Evolutionary conservation across 257 asterid genomes (phyloP).

Genomic region (Przewalskia tangutica): DNA sequence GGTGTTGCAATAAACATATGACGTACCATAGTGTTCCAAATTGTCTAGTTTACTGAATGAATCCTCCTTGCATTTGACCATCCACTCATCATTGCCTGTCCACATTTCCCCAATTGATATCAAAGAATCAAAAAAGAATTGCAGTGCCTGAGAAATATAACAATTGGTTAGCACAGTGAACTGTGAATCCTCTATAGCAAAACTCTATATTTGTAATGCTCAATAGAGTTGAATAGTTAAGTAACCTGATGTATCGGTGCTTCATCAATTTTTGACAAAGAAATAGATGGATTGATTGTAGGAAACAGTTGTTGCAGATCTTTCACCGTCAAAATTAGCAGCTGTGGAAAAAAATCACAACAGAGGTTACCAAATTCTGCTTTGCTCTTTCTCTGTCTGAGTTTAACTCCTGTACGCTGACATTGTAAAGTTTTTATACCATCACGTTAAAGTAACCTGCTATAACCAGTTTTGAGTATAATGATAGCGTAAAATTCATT

Average conservation of each 20-base stretch:
- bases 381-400: background rate
- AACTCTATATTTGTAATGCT: background rate
- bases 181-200: background rate
- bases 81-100: slow-evolving; percentile 64
- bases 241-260: slow-evolving; percentile 54
- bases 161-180: background rate
- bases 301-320: slow-evolving; percentile 57
- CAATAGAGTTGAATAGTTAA: background rate
- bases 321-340: slow-evolving; percentile 55
- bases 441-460: background rate
- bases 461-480: background rate
- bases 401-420: background rate
- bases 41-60: slow-evolving; percentile 30
- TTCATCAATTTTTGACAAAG: slow-evolving; percentile 31
- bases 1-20: background rate
- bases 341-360: slow-evolving; percentile 25
- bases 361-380: background rate
- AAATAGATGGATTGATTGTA: slow-evolving; percentile 14
- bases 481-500: background rate
- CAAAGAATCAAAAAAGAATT: slow-evolving; percentile 45
- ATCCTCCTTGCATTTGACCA: slow-evolving; percentile 41
- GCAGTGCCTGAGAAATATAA: slow-evolving; percentile 40
- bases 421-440: background rate
- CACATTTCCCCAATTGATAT: slow-evolving; percentile 67
- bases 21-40: slow-evolving; percentile 36